phyloP scores from a whole-genome alignment of 1,284 basidiomycete species.

The Rhodotorula sp. region DNA sequence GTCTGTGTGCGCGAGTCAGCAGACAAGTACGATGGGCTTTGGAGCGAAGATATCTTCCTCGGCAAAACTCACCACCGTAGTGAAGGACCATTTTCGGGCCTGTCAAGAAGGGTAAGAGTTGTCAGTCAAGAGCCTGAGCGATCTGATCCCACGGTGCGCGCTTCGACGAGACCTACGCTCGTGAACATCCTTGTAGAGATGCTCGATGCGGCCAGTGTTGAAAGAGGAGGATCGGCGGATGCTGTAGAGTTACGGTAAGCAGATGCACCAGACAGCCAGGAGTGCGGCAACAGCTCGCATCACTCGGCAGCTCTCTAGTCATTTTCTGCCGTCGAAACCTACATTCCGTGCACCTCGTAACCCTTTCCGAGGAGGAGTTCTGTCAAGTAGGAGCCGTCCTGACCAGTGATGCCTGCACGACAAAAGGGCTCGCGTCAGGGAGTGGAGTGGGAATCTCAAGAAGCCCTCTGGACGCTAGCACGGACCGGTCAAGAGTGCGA shows the following conservation, averaged over 20 bases:
- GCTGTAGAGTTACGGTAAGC: slow-evolving; percentile 54
- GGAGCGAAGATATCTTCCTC: background rate
- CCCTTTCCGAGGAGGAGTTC: slow-evolving; percentile 80
- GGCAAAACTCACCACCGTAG: slow-evolving; percentile 61
- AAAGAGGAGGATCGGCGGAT: slow-evolving; percentile 90
- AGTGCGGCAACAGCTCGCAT: too few species aligned
- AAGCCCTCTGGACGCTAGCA: too few species aligned
- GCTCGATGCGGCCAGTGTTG: slow-evolving; percentile 86
- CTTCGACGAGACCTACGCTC: slow-evolving; percentile 51
- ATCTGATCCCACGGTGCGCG: too few species aligned
- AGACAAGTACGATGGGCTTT: too few species aligned
- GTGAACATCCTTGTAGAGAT: slow-evolving; percentile 82
- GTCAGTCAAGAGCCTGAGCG: too few species aligned
- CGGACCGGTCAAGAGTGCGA: slow-evolving; percentile 80
- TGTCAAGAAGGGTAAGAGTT: background rate
- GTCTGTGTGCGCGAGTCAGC: slow-evolving; percentile 15
- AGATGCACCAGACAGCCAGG: background rate
- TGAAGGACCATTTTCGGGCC: slow-evolving; percentile 73
- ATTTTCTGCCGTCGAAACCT: slow-evolving; percentile 7
- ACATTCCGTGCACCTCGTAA: slow-evolving; percentile 73
- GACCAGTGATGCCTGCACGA: slow-evolving; percentile 77
- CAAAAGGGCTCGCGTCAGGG: background rate
- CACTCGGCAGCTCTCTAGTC: too few species aligned
- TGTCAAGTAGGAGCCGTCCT: slow-evolving; percentile 87
- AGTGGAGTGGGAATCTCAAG: too few species aligned